Evolutionary conservation across 345 rosid genomes (phyloP).

Genomic region (Clarkia xantiana): DNA sequence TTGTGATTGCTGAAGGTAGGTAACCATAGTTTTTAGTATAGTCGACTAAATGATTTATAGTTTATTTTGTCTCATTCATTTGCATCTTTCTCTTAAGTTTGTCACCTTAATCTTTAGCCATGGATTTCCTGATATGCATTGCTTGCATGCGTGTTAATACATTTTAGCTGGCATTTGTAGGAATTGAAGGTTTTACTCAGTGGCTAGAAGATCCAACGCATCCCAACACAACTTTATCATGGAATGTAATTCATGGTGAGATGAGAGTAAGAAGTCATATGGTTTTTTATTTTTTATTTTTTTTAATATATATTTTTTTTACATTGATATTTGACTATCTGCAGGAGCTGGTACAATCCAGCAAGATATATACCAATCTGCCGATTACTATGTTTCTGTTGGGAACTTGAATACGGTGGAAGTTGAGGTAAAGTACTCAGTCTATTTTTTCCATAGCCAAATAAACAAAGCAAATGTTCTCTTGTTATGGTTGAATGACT

Average conservation of each 20-base stretch:
- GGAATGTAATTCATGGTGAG: slow-evolving; percentile 71
- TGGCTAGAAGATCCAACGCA: slow-evolving; percentile 82
- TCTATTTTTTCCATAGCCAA: neutral
- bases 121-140: too few species aligned
- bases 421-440: slow-evolving; percentile 41
- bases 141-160: too few species aligned
- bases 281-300: slow-evolving; percentile 3
- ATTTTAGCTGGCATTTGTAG: slow-evolving; percentile 18
- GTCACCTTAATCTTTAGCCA: too few species aligned
- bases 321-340: slow-evolving; percentile 4
- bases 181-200: slow-evolving; percentile 60
- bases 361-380: slow-evolving; percentile 47
- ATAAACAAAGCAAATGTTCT: too few species aligned
- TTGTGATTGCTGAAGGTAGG: slow-evolving; percentile 49
- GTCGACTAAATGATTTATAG: neutral
- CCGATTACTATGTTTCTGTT: slow-evolving; percentile 62
- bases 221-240: slow-evolving; percentile 70
- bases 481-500: too few species aligned
- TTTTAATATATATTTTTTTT: too few species aligned
- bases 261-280: slow-evolving; percentile 5
- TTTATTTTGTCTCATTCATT: too few species aligned
- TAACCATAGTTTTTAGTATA: slow-evolving; percentile 8
- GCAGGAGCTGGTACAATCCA: slow-evolving; percentile 56
- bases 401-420: slow-evolving; percentile 69
- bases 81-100: too few species aligned